Conservation (phyloP, 2,329 filamentous ascomycete genomes). For the Nemania diffusa region DNA sequence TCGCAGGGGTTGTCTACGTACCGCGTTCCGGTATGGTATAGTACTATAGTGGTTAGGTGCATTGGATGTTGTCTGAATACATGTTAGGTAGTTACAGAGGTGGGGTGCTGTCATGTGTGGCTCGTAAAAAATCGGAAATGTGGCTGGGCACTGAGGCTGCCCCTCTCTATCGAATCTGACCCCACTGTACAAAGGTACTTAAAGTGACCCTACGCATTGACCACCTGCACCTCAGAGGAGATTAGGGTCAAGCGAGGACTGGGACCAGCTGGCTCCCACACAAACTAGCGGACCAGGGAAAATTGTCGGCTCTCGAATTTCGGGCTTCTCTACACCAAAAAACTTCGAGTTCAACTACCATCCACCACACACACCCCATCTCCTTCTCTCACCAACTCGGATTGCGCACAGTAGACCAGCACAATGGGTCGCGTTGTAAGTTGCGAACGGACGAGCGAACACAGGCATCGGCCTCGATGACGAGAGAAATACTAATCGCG, state of each 20-base stretch:
- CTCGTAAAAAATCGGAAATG: neutral
- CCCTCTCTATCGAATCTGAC: too few species aligned
- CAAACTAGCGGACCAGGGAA: conserved; percentile 47
- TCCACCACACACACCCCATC: conserved; percentile 35
- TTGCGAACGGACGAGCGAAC: conserved; percentile 22
- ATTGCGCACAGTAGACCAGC: conserved; percentile 50
- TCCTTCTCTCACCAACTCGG: conserved; percentile 47
- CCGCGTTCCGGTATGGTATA: conserved; percentile 14
- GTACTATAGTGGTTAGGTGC: too few species aligned
- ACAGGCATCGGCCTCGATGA: conserved; percentile 18
- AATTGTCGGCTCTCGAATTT: conserved; percentile 49
- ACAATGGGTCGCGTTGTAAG: conserved; percentile 53
- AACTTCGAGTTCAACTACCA: conserved; percentile 42
- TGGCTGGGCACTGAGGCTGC: conserved; percentile 20
- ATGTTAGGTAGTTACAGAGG: too few species aligned
- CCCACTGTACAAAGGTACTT: conserved; percentile 5
- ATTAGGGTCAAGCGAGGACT: conserved; percentile 48
- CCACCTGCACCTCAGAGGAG: conserved; percentile 15
- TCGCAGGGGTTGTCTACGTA: conserved; percentile 24
- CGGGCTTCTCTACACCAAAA: conserved; percentile 41
- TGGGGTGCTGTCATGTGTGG: neutral
- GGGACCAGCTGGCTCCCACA: conserved; percentile 46
- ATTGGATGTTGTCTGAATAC: too few species aligned
- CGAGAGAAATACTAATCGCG: conserved; percentile 28
- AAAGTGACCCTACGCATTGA: conserved; percentile 17